phyloP scores from a whole-genome alignment of 768 basidiomycete genomes.

The Boletus speciosus region DNA sequence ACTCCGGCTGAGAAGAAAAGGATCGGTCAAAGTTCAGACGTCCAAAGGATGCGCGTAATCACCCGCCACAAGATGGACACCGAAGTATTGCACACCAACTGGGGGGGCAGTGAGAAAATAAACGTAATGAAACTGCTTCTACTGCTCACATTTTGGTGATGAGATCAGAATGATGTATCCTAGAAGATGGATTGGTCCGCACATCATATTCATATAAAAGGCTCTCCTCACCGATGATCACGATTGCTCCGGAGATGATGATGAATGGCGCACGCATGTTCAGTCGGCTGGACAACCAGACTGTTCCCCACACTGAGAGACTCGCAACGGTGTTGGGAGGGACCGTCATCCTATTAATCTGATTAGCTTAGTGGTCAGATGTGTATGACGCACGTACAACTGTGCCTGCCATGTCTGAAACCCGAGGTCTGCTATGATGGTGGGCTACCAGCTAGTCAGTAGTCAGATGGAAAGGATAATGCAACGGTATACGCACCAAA shows the following conservation, averaged over 20 bases:
- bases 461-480: neutral
- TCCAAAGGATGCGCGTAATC: neutral
- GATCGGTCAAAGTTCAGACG: neutral
- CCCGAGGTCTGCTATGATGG: constrained; percentile 56
- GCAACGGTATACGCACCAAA: constrained; percentile 32
- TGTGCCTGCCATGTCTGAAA: constrained; percentile 60
- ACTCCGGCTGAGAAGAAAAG: constrained; percentile 37
- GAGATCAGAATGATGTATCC: constrained; percentile 57
- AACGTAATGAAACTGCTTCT: neutral
- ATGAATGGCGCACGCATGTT: constrained; percentile 52
- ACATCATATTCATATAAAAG: neutral
- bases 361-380: neutral
- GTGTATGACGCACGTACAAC: constrained; percentile 35
- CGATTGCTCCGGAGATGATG: constrained; percentile 44
- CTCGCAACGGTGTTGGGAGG: constrained; percentile 54
- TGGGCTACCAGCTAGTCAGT: constrained; percentile 39
- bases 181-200: constrained; percentile 14
- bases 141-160: constrained; percentile 40
- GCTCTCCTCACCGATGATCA: constrained; percentile 45
- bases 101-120: neutral
- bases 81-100: constrained; percentile 56
- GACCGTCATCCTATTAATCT: constrained; percentile 44
- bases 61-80: constrained; percentile 50
- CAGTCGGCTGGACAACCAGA: constrained; percentile 48
- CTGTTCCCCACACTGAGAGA: constrained; percentile 46